phyloP scores from a whole-genome alignment of 257 asterid species.

The Plectranthus barbatus region DNA sequence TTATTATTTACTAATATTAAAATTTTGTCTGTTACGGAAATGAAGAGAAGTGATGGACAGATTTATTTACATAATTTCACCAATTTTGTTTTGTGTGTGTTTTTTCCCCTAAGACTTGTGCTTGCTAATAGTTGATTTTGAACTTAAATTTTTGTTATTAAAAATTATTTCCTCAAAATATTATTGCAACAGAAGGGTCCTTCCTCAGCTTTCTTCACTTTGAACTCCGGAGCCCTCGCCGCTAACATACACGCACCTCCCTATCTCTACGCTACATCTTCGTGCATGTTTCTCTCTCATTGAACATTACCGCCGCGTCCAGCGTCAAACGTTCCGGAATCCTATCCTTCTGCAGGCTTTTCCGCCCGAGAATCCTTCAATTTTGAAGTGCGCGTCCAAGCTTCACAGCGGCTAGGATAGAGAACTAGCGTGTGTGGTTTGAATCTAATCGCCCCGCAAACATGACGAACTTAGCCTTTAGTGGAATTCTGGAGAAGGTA shows the following conservation, averaged over 20 bases:
- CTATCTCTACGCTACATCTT: too few relatives aligned
- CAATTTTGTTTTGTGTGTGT: too few relatives aligned
- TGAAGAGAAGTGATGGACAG: too few relatives aligned
- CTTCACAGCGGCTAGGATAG: too few relatives aligned
- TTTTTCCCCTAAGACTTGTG: too few relatives aligned
- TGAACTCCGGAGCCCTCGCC: constrained; percentile 9
- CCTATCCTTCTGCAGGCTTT: background rate
- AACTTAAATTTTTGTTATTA: too few relatives aligned
- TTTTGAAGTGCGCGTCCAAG: too few relatives aligned
- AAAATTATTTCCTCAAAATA: too few relatives aligned
- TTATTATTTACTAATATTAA: too few relatives aligned
- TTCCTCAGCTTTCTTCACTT: background rate
- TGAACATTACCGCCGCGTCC: background rate
- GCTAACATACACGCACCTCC: background rate
- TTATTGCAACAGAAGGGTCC: background rate
- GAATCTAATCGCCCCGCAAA: constrained; percentile 6
- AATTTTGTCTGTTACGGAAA: too few relatives aligned
- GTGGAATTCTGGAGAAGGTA: constrained; percentile 86
- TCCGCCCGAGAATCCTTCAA: constrained; percentile 3
- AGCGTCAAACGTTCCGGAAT: background rate
- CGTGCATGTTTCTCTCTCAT: background rate
- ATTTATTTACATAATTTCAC: too few relatives aligned
- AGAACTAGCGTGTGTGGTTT: background rate
- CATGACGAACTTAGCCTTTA: constrained; percentile 32
- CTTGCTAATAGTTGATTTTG: too few relatives aligned